phyloP scores from a whole-genome alignment of 306 rosid genomes.

The Prosopis cineraria region DNA sequence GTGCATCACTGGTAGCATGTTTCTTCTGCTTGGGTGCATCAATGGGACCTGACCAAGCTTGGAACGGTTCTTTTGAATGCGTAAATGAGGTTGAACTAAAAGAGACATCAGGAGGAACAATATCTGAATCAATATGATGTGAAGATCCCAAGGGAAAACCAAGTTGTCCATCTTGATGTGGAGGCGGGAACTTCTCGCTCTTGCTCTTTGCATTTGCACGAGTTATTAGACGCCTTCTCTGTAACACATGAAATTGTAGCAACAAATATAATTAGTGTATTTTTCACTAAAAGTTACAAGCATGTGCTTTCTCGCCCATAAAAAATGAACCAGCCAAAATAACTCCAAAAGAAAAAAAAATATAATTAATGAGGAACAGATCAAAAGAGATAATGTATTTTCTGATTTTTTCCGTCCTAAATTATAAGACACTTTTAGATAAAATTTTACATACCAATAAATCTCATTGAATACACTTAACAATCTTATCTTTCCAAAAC shows the following conservation, averaged over 20 bases:
- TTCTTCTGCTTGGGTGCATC: constrained; percentile 67
- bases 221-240: constrained; percentile 82
- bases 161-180: constrained; percentile 88
- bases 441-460: too few relatives aligned
- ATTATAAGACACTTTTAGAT: too few relatives aligned
- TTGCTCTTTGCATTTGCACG: constrained; percentile 96
- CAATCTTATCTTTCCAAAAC: too few relatives aligned
- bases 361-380: neutral
- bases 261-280: constrained; percentile 8
- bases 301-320: neutral
- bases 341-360: neutral
- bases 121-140: constrained; percentile 77
- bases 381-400: neutral
- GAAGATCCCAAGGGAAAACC: constrained; percentile 83
- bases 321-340: neutral
- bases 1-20: constrained; percentile 49
- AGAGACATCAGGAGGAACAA: constrained; percentile 67
- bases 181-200: constrained; percentile 97
- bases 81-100: constrained; percentile 67
- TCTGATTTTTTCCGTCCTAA: too few relatives aligned
- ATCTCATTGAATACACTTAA: too few relatives aligned
- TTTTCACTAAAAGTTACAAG: constrained; percentile 2
- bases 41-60: constrained; percentile 91
- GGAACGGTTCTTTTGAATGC: constrained; percentile 67
- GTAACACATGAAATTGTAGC: constrained; percentile 44